phyloP scores from a whole-genome alignment of 2,329 filamentous ascomycete genomes.

The Cercospora canescens region DNA sequence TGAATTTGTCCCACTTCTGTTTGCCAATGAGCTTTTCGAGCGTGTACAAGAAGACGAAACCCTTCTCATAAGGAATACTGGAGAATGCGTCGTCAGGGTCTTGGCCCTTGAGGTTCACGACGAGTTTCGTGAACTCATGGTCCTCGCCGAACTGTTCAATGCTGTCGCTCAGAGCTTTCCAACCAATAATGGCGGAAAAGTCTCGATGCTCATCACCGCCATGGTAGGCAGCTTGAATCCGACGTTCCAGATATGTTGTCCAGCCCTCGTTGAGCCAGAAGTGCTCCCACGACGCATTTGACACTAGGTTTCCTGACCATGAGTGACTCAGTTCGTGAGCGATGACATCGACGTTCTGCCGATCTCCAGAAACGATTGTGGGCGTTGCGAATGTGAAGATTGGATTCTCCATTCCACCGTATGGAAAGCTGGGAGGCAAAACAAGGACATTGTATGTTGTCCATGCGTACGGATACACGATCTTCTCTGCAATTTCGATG shows the following conservation, averaged over 20 bases:
- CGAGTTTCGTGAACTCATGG: constrained; percentile 90
- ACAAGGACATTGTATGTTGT: constrained; percentile 93
- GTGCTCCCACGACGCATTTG: constrained; percentile 78
- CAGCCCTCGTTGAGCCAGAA: constrained; percentile 76
- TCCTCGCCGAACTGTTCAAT: constrained; percentile 76
- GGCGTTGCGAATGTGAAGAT: constrained; percentile 95
- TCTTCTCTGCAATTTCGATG: constrained; percentile 77
- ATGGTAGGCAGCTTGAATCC: constrained; percentile 75
- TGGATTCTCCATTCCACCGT: constrained; percentile 65
- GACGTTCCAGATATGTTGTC: constrained; percentile 92
- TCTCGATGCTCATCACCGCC: constrained; percentile 80
- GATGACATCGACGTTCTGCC: constrained; percentile 92
- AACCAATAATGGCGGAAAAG: constrained; percentile 94
- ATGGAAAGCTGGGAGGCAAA: constrained; percentile 85
- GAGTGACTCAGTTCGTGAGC: constrained; percentile 77
- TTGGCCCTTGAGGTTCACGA: constrained; percentile 82
- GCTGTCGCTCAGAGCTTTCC: constrained; percentile 83
- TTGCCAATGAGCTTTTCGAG: constrained; percentile 83
- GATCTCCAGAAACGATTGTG: constrained; percentile 81
- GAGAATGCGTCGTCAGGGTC: constrained; percentile 97
- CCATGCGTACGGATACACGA: constrained; percentile 88
- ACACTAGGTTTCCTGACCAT: constrained; percentile 88
- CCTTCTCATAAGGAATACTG: constrained; percentile 91
- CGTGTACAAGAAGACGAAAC: constrained; percentile 89
- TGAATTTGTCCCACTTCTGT: constrained; percentile 90